These are phyloP conservation scores for Olyra latifolia DNA, from an alignment of 176 grass and related monocot species.

Conservation along the genomic window DNA sequence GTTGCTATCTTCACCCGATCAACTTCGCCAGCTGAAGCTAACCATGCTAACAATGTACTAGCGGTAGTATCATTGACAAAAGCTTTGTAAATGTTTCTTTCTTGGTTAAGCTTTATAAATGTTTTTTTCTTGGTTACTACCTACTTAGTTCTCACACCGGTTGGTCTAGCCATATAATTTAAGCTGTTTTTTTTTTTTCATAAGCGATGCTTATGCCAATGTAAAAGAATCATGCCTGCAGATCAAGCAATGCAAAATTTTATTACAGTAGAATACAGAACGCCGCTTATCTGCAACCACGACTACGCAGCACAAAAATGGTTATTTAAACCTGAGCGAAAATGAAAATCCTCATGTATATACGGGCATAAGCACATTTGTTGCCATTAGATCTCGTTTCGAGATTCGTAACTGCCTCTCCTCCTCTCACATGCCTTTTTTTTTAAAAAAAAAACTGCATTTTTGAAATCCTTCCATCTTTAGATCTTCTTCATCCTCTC, in stretches of 20 bases:
- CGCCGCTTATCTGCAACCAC: neutral
- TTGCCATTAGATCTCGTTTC: too few species aligned
- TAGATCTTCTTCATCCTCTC: too few species aligned
- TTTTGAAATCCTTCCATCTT: too few species aligned
- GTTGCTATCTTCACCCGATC: conserved; percentile 30
- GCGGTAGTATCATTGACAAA: neutral
- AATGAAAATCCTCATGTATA: too few species aligned
- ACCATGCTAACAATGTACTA: too few species aligned
- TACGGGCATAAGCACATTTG: too few species aligned
- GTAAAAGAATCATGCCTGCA: neutral
- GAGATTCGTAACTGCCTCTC: too few species aligned
- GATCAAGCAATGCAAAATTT: neutral
- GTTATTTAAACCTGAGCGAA: neutral
- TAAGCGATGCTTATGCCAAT: neutral
- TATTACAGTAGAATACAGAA: neutral
- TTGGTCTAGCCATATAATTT: neutral
- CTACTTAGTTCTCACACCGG: neutral
- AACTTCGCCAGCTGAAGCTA: neutral
- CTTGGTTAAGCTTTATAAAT: neutral
- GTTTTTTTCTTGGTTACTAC: neutral
- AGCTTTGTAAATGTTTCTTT: neutral
- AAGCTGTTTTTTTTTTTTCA: neutral
- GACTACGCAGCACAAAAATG: neutral
- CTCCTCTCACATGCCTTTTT: too few species aligned
- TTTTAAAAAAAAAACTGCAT: too few species aligned